A percentile compares a stretch with the other conserved stretches of the same genome.
These are phyloP conservation scores for Conoideocrella luteorostrata DNA, from an alignment of 2,329 filamentous ascomycete genomes.

Conservation along the genomic window DNA sequence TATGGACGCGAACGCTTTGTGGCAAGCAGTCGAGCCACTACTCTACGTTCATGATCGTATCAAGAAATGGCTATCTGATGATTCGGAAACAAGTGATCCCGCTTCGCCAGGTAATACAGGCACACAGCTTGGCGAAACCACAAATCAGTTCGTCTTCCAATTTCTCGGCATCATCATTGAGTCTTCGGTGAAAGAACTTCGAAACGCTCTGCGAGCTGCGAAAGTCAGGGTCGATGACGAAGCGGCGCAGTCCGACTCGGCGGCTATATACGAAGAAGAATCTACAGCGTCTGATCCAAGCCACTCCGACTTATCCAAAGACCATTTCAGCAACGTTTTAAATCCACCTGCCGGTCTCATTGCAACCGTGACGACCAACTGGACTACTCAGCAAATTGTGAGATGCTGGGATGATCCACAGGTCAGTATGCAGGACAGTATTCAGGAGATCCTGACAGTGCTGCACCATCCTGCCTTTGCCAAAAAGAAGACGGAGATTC, in stretches of 20 bases:
- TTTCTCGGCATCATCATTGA: constrained; percentile 81
- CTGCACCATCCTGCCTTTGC: constrained; percentile 83
- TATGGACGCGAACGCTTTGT: constrained; percentile 45
- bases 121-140: constrained; percentile 53
- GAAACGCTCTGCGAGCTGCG: constrained; percentile 57
- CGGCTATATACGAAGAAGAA: constrained; percentile 62
- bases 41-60: constrained; percentile 50
- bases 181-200: constrained; percentile 77
- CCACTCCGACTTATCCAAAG: constrained; percentile 72
- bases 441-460: constrained; percentile 65
- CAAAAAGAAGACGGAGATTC: constrained; percentile 65
- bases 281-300: constrained; percentile 66
- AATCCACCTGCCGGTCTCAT: constrained; percentile 22
- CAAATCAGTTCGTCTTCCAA: constrained; percentile 83
- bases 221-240: constrained; percentile 23
- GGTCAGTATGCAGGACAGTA: constrained; percentile 62
- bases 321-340: constrained; percentile 69
- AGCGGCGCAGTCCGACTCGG: constrained; percentile 46
- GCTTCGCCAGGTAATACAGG: constrained; percentile 13
- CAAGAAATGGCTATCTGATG: constrained; percentile 56
- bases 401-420: constrained; percentile 65
- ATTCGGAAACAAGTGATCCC: constrained; percentile 40
- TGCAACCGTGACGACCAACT: constrained; percentile 22
- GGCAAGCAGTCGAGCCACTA: constrained; percentile 76
- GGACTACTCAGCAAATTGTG: constrained; percentile 21